A percentile compares a stretch with the other conserved stretches of the same genome.
Evolutionary conservation across 1,139 yeast genomes (phyloP).

Genomic region (Suhomyces kunorum): DNA sequence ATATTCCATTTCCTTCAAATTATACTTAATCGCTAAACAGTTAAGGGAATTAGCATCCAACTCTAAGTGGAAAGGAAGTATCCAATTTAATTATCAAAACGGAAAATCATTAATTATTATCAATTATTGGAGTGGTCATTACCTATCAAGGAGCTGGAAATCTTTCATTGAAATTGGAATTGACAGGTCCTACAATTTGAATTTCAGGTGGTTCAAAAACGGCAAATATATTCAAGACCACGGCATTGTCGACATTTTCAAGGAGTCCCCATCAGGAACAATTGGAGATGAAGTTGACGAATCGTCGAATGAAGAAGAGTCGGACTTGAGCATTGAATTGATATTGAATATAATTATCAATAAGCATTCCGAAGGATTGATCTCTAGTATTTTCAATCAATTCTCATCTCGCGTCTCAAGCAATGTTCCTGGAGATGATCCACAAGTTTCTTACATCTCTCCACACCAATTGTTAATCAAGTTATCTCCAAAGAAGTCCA

Average conservation of each 20-base stretch:
- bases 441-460: conserved; percentile 23
- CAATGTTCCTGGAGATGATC: background rate
- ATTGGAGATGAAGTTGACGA: conserved; percentile 6
- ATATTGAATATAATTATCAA: conserved; percentile 37
- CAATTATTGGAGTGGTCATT: conserved; percentile 67
- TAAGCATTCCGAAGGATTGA: conserved; percentile 41
- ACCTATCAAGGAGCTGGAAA: conserved; percentile 39
- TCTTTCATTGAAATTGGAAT: conserved; percentile 68
- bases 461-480: conserved; percentile 42
- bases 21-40: conserved; percentile 69
- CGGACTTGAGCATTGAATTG: conserved; percentile 40
- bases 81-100: conserved; percentile 67
- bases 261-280: conserved; percentile 4
- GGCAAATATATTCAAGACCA: conserved; percentile 37
- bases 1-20: conserved; percentile 72
- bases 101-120: conserved; percentile 62
- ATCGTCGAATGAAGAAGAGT: conserved; percentile 21
- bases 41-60: conserved; percentile 53
- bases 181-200: conserved; percentile 50
- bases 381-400: conserved; percentile 24
- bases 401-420: conserved; percentile 4
- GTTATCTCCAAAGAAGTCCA: conserved; percentile 37
- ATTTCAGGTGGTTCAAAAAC: conserved; percentile 70
- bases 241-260: conserved; percentile 20
- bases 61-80: conserved; percentile 61